phyloP scores from a whole-genome alignment of 2,329 filamentous ascomycete species.

The Byssothecium circinans region DNA sequence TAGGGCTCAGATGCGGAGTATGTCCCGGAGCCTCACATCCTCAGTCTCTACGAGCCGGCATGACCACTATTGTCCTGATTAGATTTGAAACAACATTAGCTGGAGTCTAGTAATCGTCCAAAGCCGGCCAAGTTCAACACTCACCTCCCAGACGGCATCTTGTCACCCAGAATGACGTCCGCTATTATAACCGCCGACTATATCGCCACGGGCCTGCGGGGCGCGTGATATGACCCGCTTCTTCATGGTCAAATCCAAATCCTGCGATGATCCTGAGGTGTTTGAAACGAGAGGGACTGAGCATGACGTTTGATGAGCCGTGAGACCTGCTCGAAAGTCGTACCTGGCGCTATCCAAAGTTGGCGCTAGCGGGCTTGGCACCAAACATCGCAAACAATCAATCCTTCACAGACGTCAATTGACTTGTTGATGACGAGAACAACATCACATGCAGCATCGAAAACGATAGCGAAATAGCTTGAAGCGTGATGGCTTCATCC shows the following conservation, averaged over 20 bases:
- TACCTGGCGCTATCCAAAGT: too few relatives aligned
- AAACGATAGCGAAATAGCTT: constrained; percentile 14
- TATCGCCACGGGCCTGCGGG: background rate
- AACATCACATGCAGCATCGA: constrained; percentile 12
- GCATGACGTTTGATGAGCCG: background rate
- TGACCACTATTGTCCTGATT: background rate
- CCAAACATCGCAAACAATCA: constrained; percentile 7
- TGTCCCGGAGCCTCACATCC: too few relatives aligned
- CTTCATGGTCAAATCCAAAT: background rate
- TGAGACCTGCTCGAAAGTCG: too few relatives aligned
- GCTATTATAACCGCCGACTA: background rate
- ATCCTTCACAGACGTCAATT: constrained; percentile 1
- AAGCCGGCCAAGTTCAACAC: background rate
- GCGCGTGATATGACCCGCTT: background rate
- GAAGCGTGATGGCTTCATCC: constrained; percentile 20
- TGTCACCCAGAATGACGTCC: background rate
- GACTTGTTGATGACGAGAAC: background rate
- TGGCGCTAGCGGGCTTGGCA: constrained; percentile 7
- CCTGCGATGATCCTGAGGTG: background rate
- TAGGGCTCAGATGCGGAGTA: too few relatives aligned
- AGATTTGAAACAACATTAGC: background rate
- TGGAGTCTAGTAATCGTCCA: background rate
- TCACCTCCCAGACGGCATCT: too few relatives aligned
- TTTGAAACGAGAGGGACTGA: constrained; percentile 1
- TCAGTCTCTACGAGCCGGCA: too few relatives aligned